These are phyloP conservation scores for Podaxis sp. DNA, from an alignment of 768 basidiomycete species.

Conservation along the genomic window DNA sequence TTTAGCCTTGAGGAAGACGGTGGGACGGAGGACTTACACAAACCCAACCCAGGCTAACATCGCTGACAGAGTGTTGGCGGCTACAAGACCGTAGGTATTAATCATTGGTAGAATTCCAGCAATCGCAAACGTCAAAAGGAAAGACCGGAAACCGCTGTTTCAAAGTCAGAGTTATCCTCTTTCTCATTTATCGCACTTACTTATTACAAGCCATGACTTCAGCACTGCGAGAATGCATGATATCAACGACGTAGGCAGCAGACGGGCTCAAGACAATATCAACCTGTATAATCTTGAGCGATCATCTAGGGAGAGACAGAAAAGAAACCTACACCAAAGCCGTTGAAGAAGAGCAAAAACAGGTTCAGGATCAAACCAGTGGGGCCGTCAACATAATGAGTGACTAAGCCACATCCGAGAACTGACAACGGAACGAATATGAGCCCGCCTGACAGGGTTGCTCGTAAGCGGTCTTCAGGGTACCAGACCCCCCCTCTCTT, in stretches of 20 bases:
- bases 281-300: conserved; percentile 35
- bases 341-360: conserved; percentile 58
- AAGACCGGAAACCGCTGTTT: conserved; percentile 45
- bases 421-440: conserved; percentile 55
- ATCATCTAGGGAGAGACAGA: neutral
- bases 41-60: conserved; percentile 49
- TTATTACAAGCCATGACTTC: conserved; percentile 56
- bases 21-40: conserved; percentile 37
- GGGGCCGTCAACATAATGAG: conserved; percentile 47
- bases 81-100: conserved; percentile 47
- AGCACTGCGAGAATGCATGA: conserved; percentile 62
- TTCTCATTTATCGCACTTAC: conserved; percentile 31
- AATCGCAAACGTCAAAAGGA: conserved; percentile 42
- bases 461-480: conserved; percentile 68
- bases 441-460: conserved; percentile 42
- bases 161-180: neutral
- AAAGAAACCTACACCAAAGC: conserved; percentile 54
- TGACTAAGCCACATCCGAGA: conserved; percentile 46
- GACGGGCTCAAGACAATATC: conserved; percentile 55
- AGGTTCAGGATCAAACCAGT: conserved; percentile 50
- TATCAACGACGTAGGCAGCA: conserved; percentile 58
- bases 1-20: conserved; percentile 4
- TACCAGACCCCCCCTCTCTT: conserved; percentile 57
- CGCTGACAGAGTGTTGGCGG: conserved; percentile 47
- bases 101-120: conserved; percentile 53